Conservation (phyloP, 495 filamentous ascomycete species). For the Penicillium taxi region DNA sequence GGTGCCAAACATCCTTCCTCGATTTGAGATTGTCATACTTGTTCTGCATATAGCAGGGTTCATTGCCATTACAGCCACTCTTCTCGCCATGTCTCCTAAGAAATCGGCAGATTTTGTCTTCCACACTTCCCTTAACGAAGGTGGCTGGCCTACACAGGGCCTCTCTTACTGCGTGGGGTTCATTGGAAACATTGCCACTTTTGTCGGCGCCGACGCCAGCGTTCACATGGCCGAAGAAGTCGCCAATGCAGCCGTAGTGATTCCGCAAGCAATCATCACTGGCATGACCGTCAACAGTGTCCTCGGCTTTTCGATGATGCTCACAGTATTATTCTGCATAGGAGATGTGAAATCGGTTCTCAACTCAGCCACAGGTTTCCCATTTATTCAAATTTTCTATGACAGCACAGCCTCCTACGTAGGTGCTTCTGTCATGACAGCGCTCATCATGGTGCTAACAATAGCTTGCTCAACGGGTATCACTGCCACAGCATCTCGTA, state of each 20-base stretch:
- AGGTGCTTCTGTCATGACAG: conserved; percentile 20
- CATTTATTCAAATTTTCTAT: conserved; percentile 42
- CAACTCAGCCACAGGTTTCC: conserved; percentile 31
- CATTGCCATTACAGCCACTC: conserved; percentile 38
- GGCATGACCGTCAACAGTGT: conserved; percentile 39
- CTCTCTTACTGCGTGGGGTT: conserved; percentile 38
- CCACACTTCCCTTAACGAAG: conserved; percentile 36
- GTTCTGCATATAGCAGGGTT: conserved; percentile 41
- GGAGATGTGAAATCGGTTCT: conserved; percentile 32
- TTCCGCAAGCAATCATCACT: conserved; percentile 38
- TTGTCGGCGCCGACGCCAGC: conserved; percentile 30
- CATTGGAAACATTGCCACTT: conserved; percentile 32
- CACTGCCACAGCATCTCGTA: conserved; percentile 42
- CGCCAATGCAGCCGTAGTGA: conserved; percentile 28
- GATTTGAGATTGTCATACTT: conserved; percentile 36
- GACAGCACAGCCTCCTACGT: conserved; percentile 12
- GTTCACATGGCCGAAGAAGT: conserved; percentile 42
- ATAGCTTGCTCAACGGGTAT: conserved; percentile 27
- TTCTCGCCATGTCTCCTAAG: conserved; percentile 20
- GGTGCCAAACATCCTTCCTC: conserved; percentile 32
- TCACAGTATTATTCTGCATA: conserved; percentile 38
- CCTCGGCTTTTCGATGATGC: conserved; percentile 34
- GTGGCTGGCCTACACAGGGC: conserved; percentile 37
- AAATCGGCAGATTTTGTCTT: conserved; percentile 28
- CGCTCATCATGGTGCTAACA: conserved; percentile 30